Conservation (phyloP, 345 rosid species). For the Lepidium sativum region DNA sequence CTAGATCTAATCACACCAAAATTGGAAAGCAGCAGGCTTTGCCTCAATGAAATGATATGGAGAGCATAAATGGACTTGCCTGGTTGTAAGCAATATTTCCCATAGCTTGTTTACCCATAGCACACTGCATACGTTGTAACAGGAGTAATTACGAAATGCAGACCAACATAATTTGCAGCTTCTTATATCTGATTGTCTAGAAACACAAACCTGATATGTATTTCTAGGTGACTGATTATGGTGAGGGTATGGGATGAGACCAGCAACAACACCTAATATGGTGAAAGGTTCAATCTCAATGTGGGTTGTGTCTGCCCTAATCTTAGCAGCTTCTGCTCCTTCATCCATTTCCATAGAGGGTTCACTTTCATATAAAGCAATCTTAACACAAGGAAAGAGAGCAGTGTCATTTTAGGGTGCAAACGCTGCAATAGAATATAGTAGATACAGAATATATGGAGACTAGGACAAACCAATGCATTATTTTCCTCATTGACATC, state of each 20-base stretch:
- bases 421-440: background rate
- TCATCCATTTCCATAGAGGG: constrained; percentile 26
- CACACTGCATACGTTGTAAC: constrained; percentile 48
- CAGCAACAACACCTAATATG: constrained; percentile 91
- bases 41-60: background rate
- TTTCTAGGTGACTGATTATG: constrained; percentile 99
- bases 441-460: background rate
- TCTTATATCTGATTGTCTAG: constrained; percentile 8
- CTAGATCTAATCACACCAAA: background rate
- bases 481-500: constrained; percentile 98
- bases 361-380: constrained; percentile 82
- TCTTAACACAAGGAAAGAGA: constrained; percentile 38
- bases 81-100: constrained; percentile 94
- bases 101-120: constrained; percentile 99
- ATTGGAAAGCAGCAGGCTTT: background rate
- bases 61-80: constrained; percentile 37
- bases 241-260: constrained; percentile 93
- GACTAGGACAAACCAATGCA: constrained; percentile 57
- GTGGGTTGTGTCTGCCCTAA: constrained; percentile 56
- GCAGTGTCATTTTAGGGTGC: background rate
- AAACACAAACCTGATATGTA: constrained; percentile 70
- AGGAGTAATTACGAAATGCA: background rate
- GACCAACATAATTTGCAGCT: constrained; percentile 1
- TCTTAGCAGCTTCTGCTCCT: background rate
- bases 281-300: constrained; percentile 97